Base-by-base conservation (phyloP, 2,329 filamentous ascomycete genomes). In the Trichoderma asperellum region DNA sequence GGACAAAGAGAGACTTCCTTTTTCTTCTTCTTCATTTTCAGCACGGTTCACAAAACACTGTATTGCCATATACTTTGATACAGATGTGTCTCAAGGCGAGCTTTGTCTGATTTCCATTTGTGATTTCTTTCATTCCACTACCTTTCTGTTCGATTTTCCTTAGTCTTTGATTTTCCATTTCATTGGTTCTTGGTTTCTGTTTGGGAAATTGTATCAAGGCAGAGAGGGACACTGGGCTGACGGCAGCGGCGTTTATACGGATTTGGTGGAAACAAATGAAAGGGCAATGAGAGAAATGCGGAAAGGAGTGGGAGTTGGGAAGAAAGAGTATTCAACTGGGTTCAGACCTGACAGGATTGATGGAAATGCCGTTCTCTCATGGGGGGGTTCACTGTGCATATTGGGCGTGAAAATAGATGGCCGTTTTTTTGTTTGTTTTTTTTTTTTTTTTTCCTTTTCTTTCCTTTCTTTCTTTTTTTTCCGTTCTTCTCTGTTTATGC, bases 231-330 rank as follows among this genome's bases (percentile, higher is more conserved):
- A 66, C 71, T 70, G 73, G 73, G 71, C 72, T 75, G 73, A 70
- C 66, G 75, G 75, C 66, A 75, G 75, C 55, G 72, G 72, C 71
- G 72, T 73, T 73, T 58, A 58, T 10, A 70, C 43, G 71, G 53
- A 66, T 56, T 49, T 49, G 66, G 68, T 37, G 58, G 69, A 43
- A 18, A 72, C 18, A 59, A 16, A 53, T 60, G 55, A 43, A 43
- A 43, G 16, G 49, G 66, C 27, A 60, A 35, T 21, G 58, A 40
- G 27, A 61, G 47, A 32, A 35, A 32, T 61, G 37, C 21, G 58
- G 56, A 35, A 59, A 32, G 34, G 40, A 29, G 40, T n/a, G 18
- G 40, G 40, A 43, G 40, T n/a, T 43, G 40, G 40, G 21, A 55
- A 32, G 43, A 40, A 68, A 60, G 56, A 68, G 63, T 66, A 35